A percentile compares a stretch with the other conserved stretches of the same genome.
phyloP scores from a whole-genome alignment of 73 alveolate genomes.

The Paramecium primaurelia region DNA sequence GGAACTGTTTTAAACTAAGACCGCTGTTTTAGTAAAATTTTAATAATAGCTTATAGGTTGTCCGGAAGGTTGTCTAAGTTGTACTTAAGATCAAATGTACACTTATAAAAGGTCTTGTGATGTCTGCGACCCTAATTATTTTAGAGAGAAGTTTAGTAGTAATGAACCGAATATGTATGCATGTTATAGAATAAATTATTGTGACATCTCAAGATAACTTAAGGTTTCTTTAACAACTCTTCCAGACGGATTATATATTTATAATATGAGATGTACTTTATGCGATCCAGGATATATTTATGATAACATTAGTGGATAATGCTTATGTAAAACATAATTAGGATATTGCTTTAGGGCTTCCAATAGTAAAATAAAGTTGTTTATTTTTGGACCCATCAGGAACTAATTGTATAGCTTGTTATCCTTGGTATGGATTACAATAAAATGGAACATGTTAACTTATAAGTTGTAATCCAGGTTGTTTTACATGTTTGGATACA shows the following conservation, averaged over 20 bases:
- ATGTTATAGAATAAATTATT: background rate
- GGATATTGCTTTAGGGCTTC: background rate
- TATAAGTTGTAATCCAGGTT: background rate
- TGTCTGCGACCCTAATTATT: background rate
- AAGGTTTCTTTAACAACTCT: background rate
- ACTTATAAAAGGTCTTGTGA: background rate
- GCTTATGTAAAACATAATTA: background rate
- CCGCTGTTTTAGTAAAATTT: background rate
- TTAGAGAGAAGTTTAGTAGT: background rate
- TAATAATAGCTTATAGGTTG: background rate
- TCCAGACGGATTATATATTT: background rate
- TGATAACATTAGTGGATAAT: background rate
- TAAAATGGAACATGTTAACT: background rate
- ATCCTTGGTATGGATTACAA: background rate
- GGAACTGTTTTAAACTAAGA: background rate
- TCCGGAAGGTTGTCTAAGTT: background rate
- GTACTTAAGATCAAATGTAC: background rate
- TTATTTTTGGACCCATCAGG: background rate
- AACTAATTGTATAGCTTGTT: background rate
- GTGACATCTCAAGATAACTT: background rate
- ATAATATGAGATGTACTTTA: background rate
- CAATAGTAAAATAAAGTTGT: background rate
- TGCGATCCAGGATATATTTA: background rate
- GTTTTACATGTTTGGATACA: background rate
- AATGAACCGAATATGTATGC: background rate